Conservation (phyloP, 176 grass and related monocot species). For the Carex parvula region DNA sequence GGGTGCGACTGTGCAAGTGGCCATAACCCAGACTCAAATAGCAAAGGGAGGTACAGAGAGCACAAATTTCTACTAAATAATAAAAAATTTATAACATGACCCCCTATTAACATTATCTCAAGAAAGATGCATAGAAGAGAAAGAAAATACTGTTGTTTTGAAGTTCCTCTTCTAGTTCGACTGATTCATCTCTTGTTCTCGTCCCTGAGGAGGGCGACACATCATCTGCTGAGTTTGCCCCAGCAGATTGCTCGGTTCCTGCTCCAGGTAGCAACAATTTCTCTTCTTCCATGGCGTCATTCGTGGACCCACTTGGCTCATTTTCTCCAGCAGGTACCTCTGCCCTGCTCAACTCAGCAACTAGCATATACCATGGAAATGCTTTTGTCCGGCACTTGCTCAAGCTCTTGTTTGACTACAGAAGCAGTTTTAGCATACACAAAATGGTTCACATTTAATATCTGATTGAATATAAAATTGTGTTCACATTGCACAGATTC, state of each 20-base stretch:
- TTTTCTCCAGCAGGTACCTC: background rate
- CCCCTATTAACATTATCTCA: background rate
- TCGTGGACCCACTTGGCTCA: background rate
- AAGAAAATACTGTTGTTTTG: background rate
- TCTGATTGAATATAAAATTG: background rate
- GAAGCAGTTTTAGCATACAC: background rate
- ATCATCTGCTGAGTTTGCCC: slow-evolving; percentile 7
- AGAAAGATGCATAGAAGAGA: background rate
- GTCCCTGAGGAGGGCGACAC: background rate
- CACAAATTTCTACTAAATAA: background rate
- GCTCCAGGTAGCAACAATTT: background rate
- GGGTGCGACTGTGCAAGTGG: background rate
- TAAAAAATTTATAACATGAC: background rate
- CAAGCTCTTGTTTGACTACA: background rate
- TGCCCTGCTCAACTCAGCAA: slow-evolving; percentile 12
- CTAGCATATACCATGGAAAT: slow-evolving; percentile 1
- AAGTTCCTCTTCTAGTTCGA: background rate
- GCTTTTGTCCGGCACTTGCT: slow-evolving; percentile 5
- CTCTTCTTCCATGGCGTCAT: slow-evolving; percentile 13
- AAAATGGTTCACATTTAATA: background rate
- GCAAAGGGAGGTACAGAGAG: background rate
- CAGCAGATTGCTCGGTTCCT: slow-evolving; percentile 4
- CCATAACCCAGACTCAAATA: background rate
- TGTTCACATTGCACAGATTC: background rate
- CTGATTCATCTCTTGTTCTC: slow-evolving; percentile 6